Percentiles rank a stretch among this genome's conserved stretches.
Evolutionary conservation across 2,329 filamentous ascomycete species (phyloP).

Genomic region (Diplodia seriata): DNA sequence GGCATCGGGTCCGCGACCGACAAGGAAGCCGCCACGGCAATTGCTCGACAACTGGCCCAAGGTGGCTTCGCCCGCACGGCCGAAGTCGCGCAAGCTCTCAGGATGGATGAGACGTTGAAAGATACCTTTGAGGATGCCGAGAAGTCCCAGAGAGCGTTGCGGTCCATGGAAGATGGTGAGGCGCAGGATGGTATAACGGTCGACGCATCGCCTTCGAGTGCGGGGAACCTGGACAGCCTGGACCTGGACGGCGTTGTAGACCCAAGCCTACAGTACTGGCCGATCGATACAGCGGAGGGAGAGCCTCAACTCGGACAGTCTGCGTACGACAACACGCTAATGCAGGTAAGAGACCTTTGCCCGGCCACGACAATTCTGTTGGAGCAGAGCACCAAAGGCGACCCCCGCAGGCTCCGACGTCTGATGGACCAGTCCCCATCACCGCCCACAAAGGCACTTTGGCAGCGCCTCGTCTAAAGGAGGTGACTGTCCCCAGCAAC

Average conservation of each 20-base stretch:
- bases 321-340: background rate
- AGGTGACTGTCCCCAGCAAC: background rate
- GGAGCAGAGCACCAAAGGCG: background rate
- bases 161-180: background rate
- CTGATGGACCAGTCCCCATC: background rate
- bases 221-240: background rate
- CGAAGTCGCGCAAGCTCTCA: slow-evolving; percentile 4
- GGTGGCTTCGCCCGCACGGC: slow-evolving; percentile 2
- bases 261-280: background rate
- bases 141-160: background rate
- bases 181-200: background rate
- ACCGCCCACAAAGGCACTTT: background rate
- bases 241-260: background rate
- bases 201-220: background rate
- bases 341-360: background rate
- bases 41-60: slow-evolving; percentile 14
- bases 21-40: background rate
- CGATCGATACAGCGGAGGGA: background rate
- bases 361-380: background rate
- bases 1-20: slow-evolving; percentile 24
- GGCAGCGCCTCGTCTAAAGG: background rate
- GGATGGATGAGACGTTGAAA: background rate
- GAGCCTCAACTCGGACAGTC: background rate
- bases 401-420: too few species aligned
- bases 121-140: background rate